phyloP scores from a whole-genome alignment of 1,139 yeast species.

The Groenewaldozyma auringiensis region DNA sequence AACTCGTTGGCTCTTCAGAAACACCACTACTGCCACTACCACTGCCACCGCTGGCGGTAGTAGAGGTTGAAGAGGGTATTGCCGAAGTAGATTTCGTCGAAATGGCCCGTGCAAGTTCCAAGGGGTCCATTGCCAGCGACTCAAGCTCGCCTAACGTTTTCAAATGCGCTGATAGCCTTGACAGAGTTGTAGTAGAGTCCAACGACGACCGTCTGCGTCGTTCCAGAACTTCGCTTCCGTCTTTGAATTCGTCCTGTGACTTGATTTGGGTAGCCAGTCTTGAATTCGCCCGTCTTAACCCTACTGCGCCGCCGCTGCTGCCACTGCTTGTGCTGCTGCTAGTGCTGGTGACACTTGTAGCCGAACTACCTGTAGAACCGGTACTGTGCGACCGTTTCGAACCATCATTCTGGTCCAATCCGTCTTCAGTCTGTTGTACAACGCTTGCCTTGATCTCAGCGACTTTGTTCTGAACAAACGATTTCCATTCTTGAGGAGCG shows the following conservation, averaged over 20 bases:
- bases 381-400: not conserved
- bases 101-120: constrained; percentile 26
- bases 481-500: constrained; percentile 83
- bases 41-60: too few relatives aligned
- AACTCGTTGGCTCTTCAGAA: not conserved
- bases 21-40: constrained; percentile 4
- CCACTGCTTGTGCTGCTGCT: not conserved
- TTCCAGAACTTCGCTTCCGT: constrained; percentile 33
- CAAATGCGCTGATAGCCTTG: constrained; percentile 24
- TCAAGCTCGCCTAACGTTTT: constrained; percentile 29
- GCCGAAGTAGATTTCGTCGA: constrained; percentile 9
- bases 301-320: not conserved
- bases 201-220: constrained; percentile 17
- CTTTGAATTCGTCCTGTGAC: constrained; percentile 31
- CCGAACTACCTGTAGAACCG: not conserved
- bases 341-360: not conserved
- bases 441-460: constrained; percentile 53
- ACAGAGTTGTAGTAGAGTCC: constrained; percentile 9
- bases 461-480: constrained; percentile 72
- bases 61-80: not conserved
- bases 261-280: constrained; percentile 34
- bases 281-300: constrained; percentile 27
- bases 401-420: constrained; percentile 1
- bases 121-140: constrained; percentile 29
- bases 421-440: not conserved